phyloP scores from a whole-genome alignment of 192 early-diverging fungal species.

The Gryganskiella cystojenkinii region DNA sequence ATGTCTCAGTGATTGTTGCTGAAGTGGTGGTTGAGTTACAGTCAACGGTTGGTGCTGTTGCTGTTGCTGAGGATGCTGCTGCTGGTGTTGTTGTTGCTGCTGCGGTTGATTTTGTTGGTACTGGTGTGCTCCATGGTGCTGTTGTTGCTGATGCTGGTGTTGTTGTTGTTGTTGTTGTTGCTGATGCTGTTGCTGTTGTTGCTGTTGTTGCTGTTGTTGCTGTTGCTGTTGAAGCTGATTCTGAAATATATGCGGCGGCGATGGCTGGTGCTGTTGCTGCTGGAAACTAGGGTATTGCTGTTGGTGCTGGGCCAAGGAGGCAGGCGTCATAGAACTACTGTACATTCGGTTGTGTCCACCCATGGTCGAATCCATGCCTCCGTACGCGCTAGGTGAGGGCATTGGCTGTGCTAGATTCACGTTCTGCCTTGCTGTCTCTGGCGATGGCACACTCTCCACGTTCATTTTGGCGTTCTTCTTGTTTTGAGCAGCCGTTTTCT shows the following conservation, averaged over 20 bases:
- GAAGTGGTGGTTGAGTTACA: no score
- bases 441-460: constrained; percentile 32
- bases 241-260: constrained; percentile 31
- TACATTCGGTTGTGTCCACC: constrained; percentile 35
- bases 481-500: constrained; percentile 31
- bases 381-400: constrained; percentile 18
- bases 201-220: constrained; percentile 30
- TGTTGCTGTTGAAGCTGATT: constrained; percentile 31
- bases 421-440: constrained; percentile 19
- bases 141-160: constrained; percentile 13
- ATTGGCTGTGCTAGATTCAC: constrained; percentile 24
- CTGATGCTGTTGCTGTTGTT: constrained; percentile 20
- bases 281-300: constrained; percentile 52
- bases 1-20: constrained; percentile 9
- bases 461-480: constrained; percentile 36
- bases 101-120: constrained; percentile 18
- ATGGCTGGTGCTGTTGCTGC: constrained; percentile 41
- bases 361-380: constrained; percentile 30
- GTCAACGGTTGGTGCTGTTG: not conserved
- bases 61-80: constrained; percentile 16
- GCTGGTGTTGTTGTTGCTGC: constrained; percentile 18
- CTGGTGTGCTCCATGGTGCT: constrained; percentile 9
- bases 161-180: constrained; percentile 9
- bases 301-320: constrained; percentile 39
- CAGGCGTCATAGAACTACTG: constrained; percentile 32